Conservation (phyloP, 352 stramenopile species). For the Pythium phragmitis region DNA sequence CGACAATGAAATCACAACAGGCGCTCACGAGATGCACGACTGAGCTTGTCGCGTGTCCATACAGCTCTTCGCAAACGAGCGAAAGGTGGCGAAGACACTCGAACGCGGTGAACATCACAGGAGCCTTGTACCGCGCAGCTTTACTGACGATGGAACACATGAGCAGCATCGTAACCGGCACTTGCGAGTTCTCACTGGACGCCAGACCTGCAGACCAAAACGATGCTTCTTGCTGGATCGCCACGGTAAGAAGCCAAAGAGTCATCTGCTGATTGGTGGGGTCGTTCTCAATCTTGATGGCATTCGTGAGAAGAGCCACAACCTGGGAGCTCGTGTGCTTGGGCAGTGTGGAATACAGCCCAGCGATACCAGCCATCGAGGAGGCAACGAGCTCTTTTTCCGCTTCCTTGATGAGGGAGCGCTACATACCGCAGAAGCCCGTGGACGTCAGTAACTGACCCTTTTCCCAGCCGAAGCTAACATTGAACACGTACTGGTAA, state of each 20-base stretch:
- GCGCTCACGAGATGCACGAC: constrained; percentile 82
- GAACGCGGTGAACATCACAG: constrained; percentile 84
- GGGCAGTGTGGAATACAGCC: constrained; percentile 75
- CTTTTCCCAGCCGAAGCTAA: background rate
- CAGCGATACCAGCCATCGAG: constrained; percentile 63
- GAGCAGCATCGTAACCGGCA: constrained; percentile 80
- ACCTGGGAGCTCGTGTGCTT: constrained; percentile 88
- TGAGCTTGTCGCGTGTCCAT: constrained; percentile 69
- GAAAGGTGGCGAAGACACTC: constrained; percentile 83
- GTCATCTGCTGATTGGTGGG: constrained; percentile 90
- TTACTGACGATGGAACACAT: constrained; percentile 87
- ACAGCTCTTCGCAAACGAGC: constrained; percentile 75
- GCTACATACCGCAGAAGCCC: constrained; percentile 23
- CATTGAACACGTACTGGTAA: constrained; percentile 41
- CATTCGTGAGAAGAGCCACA: constrained; percentile 77
- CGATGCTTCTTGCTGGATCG: constrained; percentile 83
- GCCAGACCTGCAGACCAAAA: constrained; percentile 79
- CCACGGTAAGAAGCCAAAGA: constrained; percentile 85
- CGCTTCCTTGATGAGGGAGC: constrained; percentile 77
- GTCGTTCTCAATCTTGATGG: constrained; percentile 78
- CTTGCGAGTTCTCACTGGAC: constrained; percentile 83
- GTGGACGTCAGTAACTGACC: background rate
- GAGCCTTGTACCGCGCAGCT: constrained; percentile 75
- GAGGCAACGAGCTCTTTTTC: constrained; percentile 65
- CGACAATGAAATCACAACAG: constrained; percentile 86